Percentiles rank a stretch among this genome's conserved stretches.
Conservation (phyloP, 306 rosid species). For the Prunus mongolica region DNA sequence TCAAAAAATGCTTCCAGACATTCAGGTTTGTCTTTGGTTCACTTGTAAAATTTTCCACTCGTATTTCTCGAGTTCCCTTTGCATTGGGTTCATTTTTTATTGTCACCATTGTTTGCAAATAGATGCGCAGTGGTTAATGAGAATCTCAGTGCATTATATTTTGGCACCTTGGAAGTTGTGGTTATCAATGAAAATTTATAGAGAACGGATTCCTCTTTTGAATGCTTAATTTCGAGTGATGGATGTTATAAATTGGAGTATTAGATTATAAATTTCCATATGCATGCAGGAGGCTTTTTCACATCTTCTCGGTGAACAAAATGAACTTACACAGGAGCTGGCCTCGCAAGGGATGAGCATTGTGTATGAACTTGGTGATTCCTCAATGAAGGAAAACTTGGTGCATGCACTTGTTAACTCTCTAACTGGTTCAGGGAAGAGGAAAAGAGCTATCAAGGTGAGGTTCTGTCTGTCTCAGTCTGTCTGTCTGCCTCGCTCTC, state of each 20-base stretch:
- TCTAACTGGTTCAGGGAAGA: slow-evolving; percentile 84
- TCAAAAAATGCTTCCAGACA: slow-evolving; percentile 88
- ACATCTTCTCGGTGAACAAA: slow-evolving; percentile 85
- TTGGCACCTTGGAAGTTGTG: slow-evolving; percentile 1
- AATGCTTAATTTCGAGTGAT: neutral
- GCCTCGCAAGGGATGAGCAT: slow-evolving; percentile 99
- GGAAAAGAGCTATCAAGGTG: slow-evolving; percentile 93
- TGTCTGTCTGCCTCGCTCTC: neutral
- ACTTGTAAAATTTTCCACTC: neutral
- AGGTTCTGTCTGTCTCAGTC: slow-evolving; percentile 25
- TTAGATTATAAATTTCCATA: slow-evolving; percentile 9
- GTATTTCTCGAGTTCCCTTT: neutral
- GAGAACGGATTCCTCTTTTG: neutral
- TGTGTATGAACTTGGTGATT: slow-evolving; percentile 94
- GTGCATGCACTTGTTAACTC: slow-evolving; percentile 85
- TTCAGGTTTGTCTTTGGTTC: slow-evolving; percentile 61
- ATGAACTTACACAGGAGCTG: slow-evolving; percentile 93
- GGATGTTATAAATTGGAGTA: slow-evolving; percentile 6
- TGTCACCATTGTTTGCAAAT: slow-evolving; percentile 11
- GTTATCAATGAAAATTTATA: neutral
- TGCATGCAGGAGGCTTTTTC: slow-evolving; percentile 93
- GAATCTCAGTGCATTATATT: neutral
- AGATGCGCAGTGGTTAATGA: neutral
- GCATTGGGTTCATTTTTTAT: neutral
- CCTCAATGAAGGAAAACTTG: slow-evolving; percentile 74